Conservation (phyloP, 495 filamentous ascomycete genomes). For the Tirmania nivea region DNA sequence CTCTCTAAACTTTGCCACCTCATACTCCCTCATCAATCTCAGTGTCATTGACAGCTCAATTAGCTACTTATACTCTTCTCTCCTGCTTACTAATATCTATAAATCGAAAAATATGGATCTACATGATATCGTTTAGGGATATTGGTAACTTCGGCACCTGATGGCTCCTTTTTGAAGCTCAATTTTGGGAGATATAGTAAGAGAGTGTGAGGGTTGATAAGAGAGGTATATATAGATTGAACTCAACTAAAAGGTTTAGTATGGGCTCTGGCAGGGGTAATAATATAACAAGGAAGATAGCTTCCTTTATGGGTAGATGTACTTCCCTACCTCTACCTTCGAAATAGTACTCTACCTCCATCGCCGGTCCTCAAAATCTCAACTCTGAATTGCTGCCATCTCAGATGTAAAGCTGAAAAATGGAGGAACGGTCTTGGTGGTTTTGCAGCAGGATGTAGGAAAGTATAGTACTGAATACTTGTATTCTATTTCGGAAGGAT, state of each 20-base stretch:
- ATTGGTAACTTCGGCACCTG: conserved; percentile 40
- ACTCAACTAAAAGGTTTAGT: too few species aligned
- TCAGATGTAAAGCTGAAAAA: conserved; percentile 53
- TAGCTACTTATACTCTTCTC: conserved; percentile 72
- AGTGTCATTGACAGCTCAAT: conserved; percentile 79
- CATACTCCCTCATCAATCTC: conserved; percentile 64
- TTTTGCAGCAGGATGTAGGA: conserved; percentile 69
- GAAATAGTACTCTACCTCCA: conserved; percentile 76
- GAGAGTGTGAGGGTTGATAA: conserved; percentile 10
- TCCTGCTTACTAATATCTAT: conserved; percentile 32
- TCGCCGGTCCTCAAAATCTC: conserved; percentile 53
- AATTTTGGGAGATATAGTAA: conserved; percentile 11
- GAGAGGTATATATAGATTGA: conserved; percentile 10
- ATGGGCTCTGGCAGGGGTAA: background rate
- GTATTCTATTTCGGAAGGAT: conserved; percentile 73
- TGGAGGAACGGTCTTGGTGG: conserved; percentile 52
- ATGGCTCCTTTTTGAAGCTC: conserved; percentile 25
- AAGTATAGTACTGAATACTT: conserved; percentile 81
- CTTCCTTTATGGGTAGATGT: conserved; percentile 72
- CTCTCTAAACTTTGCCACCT: conserved; percentile 74
- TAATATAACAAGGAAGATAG: conserved; percentile 29
- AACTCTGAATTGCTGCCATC: conserved; percentile 60
- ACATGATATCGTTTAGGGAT: conserved; percentile 42
- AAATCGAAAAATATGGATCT: conserved; percentile 38
- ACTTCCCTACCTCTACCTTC: conserved; percentile 60